Percentiles rank a stretch among this genome's conserved stretches.
Evolutionary conservation across 1,139 yeast genomes (phyloP).

Genomic region (Dujonia santamariae): DNA sequence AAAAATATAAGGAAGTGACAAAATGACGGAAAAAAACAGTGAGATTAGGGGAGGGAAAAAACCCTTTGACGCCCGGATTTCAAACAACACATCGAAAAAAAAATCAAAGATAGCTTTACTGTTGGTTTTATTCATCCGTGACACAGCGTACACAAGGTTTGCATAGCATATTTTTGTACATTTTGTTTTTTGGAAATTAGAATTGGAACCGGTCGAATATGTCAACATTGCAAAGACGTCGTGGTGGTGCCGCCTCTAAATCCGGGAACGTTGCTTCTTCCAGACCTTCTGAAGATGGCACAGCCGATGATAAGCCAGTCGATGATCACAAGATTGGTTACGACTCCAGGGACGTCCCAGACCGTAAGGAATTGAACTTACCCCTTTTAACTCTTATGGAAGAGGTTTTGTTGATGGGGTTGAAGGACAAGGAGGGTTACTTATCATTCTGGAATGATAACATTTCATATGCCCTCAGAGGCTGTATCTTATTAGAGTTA

Average conservation of each 20-base stretch:
- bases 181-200: too few relatives aligned
- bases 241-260: slow-evolving; percentile 27
- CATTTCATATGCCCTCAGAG: slow-evolving; percentile 92
- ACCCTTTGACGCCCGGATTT: too few relatives aligned
- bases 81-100: too few relatives aligned
- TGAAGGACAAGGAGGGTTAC: slow-evolving; percentile 94
- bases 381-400: slow-evolving; percentile 93
- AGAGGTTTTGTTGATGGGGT: slow-evolving; percentile 87
- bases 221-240: slow-evolving; percentile 47
- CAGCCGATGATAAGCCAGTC: slow-evolving; percentile 11
- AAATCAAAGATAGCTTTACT: too few relatives aligned
- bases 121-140: too few relatives aligned
- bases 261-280: slow-evolving; percentile 4
- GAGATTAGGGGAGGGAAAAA: too few relatives aligned
- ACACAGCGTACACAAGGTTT: too few relatives aligned
- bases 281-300: slow-evolving; percentile 10
- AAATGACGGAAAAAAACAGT: too few relatives aligned
- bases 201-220: too few relatives aligned
- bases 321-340: slow-evolving; percentile 69
- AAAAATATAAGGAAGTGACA: too few relatives aligned
- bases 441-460: slow-evolving; percentile 97
- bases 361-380: slow-evolving; percentile 41
- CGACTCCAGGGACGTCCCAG: slow-evolving; percentile 70
- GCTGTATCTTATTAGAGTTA: slow-evolving; percentile 87
- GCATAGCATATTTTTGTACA: too few relatives aligned